A percentile compares a stretch with the other conserved stretches of the same genome.
phyloP scores from a whole-genome alignment of 2,329 filamentous ascomycete genomes.

The Ceratocystis papillata region DNA sequence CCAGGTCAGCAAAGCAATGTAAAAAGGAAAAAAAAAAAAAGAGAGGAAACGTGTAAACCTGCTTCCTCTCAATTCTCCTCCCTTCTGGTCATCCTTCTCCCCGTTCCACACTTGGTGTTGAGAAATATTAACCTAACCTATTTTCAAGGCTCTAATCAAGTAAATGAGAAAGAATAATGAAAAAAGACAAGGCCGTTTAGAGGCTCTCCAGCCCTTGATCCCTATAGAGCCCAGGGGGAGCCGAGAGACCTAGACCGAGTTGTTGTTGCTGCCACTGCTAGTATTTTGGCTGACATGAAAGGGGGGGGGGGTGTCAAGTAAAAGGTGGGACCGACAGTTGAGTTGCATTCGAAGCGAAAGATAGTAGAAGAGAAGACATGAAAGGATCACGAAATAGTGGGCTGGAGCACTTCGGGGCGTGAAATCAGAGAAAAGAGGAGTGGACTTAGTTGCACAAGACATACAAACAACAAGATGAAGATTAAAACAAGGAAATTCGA shows the following conservation, averaged over 20 bases:
- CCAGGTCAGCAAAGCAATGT: conserved; percentile 4
- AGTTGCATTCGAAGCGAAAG: neutral
- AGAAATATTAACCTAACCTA: neutral
- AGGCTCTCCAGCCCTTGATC: conserved; percentile 14
- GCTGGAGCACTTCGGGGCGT: conserved; percentile 4
- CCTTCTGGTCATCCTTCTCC: conserved; percentile 12
- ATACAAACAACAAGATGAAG: conserved; percentile 3
- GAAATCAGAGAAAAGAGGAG: conserved; percentile 4
- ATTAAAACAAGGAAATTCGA: neutral
- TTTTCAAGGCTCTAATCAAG: conserved; percentile 3
- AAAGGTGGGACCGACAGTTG: conserved; percentile 9
- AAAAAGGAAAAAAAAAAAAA: conserved; percentile 2
- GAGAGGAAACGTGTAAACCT: conserved; percentile 23
- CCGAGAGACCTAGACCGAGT: neutral
- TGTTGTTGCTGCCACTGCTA: neutral
- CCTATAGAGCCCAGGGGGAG: conserved; percentile 15
- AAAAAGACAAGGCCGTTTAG: neutral
- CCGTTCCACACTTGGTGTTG: conserved; percentile 2
- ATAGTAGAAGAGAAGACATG: conserved; percentile 9
- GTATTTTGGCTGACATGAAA: neutral
- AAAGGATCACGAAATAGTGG: conserved; percentile 1
- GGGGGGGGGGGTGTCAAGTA: neutral
- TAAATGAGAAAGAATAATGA: neutral
- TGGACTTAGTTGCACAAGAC: conserved; percentile 14
- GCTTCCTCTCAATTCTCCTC: conserved; percentile 8